Evolutionary conservation across 208 protist species (phyloP).

Genomic region (Trypanosomatidae sp.): DNA sequence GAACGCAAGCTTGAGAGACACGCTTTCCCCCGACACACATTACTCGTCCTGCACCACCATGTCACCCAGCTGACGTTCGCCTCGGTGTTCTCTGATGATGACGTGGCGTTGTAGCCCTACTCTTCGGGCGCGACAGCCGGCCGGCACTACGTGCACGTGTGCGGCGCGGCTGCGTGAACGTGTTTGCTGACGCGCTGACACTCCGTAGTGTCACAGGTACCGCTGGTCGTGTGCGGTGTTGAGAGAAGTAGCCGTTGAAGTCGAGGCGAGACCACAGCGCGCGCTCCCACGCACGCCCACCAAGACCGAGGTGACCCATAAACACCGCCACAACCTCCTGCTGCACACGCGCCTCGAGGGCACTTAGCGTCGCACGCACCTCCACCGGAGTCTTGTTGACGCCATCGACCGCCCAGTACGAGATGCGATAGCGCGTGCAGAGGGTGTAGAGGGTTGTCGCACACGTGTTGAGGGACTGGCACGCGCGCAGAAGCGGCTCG

Average conservation of each 20-base stretch:
- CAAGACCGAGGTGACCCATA: slow-evolving; percentile 52
- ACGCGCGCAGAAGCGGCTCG: slow-evolving; percentile 46
- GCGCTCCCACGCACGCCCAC: slow-evolving; percentile 50
- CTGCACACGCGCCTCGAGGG: slow-evolving; percentile 64
- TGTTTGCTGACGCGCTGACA: not conserved
- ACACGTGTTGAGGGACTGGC: slow-evolving; percentile 40
- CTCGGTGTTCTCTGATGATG: not conserved
- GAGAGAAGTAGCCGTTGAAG: slow-evolving; percentile 77
- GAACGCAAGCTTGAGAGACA: not conserved
- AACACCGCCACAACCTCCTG: slow-evolving; percentile 68
- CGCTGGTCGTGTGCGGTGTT: slow-evolving; percentile 6
- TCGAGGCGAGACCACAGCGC: slow-evolving; percentile 81
- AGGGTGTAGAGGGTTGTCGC: slow-evolving; percentile 55
- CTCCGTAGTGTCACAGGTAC: slow-evolving; percentile 4
- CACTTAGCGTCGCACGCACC: slow-evolving; percentile 61
- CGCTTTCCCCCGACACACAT: not conserved
- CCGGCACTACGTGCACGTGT: slow-evolving; percentile 5
- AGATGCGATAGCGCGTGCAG: slow-evolving; percentile 63
- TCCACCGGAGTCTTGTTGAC: slow-evolving; percentile 59
- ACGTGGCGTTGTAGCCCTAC: slow-evolving; percentile 2
- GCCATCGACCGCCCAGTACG: slow-evolving; percentile 72
- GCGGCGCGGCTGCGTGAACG: not conserved
- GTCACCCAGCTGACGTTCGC: slow-evolving; percentile 2
- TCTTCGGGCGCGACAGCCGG: not conserved
- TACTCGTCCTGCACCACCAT: not conserved